phyloP scores from a whole-genome alignment of 1,284 basidiomycete species.

The Peniophora sp. region DNA sequence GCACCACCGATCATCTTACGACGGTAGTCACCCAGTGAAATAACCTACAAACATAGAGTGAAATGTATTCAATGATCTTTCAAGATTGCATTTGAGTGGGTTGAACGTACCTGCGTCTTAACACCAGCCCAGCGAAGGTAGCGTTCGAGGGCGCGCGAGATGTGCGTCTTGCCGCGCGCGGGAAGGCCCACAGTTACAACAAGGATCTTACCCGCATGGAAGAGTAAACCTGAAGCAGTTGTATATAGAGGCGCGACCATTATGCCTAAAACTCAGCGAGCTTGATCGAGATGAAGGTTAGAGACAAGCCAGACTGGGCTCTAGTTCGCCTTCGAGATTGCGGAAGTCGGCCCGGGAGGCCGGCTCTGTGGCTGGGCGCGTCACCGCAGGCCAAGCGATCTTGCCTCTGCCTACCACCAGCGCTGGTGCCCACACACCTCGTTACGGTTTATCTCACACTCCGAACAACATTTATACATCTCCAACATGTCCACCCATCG shows the following conservation, averaged over 20 bases:
- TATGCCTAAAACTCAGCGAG: neutral
- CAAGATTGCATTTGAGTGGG: too few species aligned
- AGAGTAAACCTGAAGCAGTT: slow-evolving; percentile 78
- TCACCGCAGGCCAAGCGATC: too few species aligned
- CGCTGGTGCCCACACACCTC: too few species aligned
- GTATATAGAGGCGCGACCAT: slow-evolving; percentile 89
- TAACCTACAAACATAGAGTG: too few species aligned
- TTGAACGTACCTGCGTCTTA: slow-evolving; percentile 54
- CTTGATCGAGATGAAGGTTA: neutral
- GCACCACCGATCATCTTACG: slow-evolving; percentile 86
- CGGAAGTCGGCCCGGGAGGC: neutral
- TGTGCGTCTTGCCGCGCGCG: slow-evolving; percentile 93
- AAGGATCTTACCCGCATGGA: slow-evolving; percentile 92
- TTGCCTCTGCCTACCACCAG: too few species aligned
- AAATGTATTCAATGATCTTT: too few species aligned
- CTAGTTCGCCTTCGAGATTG: neutral
- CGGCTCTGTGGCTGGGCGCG: too few species aligned
- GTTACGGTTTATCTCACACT: too few species aligned
- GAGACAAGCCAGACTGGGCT: neutral
- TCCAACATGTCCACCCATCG: too few species aligned
- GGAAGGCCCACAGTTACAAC: slow-evolving; percentile 90
- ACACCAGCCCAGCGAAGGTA: slow-evolving; percentile 98
- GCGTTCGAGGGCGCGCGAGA: slow-evolving; percentile 90
- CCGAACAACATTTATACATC: too few species aligned
- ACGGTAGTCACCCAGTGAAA: slow-evolving; percentile 92